Conservation (phyloP, 306 rosid species). For the Lablab purpureus region DNA sequence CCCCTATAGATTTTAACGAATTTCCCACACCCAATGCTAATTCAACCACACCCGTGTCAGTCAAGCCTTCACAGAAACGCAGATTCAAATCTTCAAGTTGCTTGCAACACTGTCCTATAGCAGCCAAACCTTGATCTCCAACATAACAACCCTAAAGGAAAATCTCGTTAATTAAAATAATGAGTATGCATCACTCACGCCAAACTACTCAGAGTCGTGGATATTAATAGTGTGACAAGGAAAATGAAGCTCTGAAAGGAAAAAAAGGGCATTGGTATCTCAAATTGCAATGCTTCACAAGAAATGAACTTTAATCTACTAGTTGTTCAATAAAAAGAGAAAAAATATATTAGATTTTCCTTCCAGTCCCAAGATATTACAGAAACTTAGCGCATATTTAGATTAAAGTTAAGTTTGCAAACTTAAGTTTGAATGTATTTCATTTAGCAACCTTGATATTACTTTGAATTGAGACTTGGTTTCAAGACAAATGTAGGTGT, state of each 20-base stretch:
- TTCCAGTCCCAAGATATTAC: neutral
- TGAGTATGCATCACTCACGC: conserved; percentile 7
- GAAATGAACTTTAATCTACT: conserved; percentile 9
- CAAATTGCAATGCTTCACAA: conserved; percentile 1
- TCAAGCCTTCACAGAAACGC: conserved; percentile 95
- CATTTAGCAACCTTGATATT: neutral
- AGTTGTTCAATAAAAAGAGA: neutral
- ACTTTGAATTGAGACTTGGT: neutral
- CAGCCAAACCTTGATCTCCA: conserved; percentile 88
- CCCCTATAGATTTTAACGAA: conserved; percentile 82
- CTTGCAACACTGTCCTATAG: conserved; percentile 86
- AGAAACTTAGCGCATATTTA: neutral
- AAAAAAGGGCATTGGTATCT: neutral
- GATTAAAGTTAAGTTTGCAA: neutral
- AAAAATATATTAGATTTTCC: neutral
- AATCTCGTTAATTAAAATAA: conserved; percentile 29
- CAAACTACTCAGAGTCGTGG: neutral
- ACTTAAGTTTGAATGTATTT: neutral
- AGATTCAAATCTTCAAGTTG: conserved; percentile 86
- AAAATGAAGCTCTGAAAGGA: conserved; percentile 22
- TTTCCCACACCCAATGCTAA: conserved; percentile 74
- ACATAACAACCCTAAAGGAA: conserved; percentile 90
- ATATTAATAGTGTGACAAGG: conserved; percentile 16
- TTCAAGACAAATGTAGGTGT: neutral
- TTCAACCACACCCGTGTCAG: conserved; percentile 73